Evolutionary conservation across 140 eudicot species (phyloP), one percentile per base, ranked within the genome.

Genomic region (Bidens hawaiensis): DNA sequence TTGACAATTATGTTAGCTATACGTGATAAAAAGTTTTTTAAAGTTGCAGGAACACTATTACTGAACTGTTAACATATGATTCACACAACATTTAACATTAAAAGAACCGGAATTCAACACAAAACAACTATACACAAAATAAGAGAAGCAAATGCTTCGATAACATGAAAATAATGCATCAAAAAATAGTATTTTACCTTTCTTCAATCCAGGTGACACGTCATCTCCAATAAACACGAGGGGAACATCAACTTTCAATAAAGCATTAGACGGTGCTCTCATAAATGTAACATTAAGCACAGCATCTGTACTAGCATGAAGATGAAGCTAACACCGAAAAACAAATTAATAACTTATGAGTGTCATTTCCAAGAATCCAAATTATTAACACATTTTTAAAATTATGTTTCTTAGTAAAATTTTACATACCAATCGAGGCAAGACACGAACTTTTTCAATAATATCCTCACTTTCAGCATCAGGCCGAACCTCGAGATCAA

Each of bases 221-320:
- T 89, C 97, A 10, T 89, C 97, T 43, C 97, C 97, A 72, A 84
- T 89, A 71, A 82, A 91, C 49, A 84, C 83, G 6, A 91, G 94
- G 56, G 99, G 99, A 62, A 91, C 87, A 31, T 91, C 99, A 71
- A 91, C 85, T 81, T 80, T 91, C 79, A 91, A 56, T 45, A 82
- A 69, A 67, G 99, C 96, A 71, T 79, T 64, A 33, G 96, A 72
- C 6, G 99, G 99, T 25, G 99, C 99, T 68, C 96, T 84, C 46
- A 91, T 72, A 72, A 91, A 91, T 33, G 99, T 91, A 46, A 91
- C 89, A 85, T 91, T 91, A 14, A 87, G 78, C 34, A 85, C 72
- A 18, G 93, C 89, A 74, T 91, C 96, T 31, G 95, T 73, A 51
- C 79, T 83, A 53, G 99, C 79, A 41, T 91, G 83, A 48, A 80